These are phyloP conservation scores for Aspergillus ellipticus DNA, from an alignment of 495 filamentous ascomycete species.

Conservation along the genomic window DNA sequence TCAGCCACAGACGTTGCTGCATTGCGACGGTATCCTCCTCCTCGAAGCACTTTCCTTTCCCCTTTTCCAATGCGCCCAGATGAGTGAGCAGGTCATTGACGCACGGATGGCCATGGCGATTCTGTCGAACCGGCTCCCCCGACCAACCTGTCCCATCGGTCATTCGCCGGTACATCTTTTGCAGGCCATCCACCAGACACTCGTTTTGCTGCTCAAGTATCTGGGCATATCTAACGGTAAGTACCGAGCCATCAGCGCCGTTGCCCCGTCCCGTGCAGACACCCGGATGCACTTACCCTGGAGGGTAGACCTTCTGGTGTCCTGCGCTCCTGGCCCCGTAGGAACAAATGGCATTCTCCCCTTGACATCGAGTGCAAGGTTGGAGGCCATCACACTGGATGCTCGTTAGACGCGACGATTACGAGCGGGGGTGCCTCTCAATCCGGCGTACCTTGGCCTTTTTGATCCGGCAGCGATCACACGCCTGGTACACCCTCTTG, in stretches of 20 bases:
- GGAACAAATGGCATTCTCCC: not conserved
- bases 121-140: not conserved
- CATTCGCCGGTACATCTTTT: not conserved
- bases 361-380: not conserved
- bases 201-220: not conserved
- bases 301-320: not conserved
- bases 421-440: not conserved
- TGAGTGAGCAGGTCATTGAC: not conserved
- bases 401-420: not conserved
- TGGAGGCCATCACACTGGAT: not conserved
- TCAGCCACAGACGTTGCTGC: not conserved
- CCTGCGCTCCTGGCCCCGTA: not conserved
- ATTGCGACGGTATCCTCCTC: not conserved
- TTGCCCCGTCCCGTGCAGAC: not conserved
- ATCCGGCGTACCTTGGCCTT: not conserved
- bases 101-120: not conserved
- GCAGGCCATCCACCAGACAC: not conserved
- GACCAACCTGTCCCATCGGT: not conserved
- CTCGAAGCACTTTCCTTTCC: not conserved
- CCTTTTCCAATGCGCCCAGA: not conserved
- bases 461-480: not conserved
- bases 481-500: not conserved
- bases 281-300: not conserved
- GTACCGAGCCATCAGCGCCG: not conserved
- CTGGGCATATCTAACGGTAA: not conserved